These are phyloP conservation scores for Solanum pennellii DNA, from an alignment of 257 asterid genomes.

Conservation along the genomic window DNA sequence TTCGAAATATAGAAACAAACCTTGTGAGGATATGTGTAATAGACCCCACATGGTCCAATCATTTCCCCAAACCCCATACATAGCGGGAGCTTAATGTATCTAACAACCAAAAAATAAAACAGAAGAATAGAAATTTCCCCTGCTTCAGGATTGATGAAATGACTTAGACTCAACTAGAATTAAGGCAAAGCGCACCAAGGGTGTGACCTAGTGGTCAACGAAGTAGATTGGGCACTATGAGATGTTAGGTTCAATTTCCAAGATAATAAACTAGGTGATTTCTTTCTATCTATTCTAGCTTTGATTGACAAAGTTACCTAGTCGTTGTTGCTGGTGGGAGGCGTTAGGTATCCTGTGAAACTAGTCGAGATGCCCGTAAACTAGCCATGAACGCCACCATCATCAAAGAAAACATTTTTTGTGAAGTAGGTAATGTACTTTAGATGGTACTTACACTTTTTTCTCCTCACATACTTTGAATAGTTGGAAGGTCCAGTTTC, in stretches of 20 bases:
- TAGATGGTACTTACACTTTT: not conserved
- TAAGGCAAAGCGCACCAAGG: not conserved
- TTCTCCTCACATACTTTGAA: not conserved
- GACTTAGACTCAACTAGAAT: not conserved
- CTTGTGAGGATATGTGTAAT: not conserved
- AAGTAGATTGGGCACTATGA: fast-evolving
- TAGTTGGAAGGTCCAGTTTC: constrained; percentile 83
- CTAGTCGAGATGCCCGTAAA: fast-evolving
- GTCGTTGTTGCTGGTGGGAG: fast-evolving
- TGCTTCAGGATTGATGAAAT: not conserved
- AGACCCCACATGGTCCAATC: not conserved
- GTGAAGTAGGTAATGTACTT: not conserved
- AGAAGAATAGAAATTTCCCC: not conserved
- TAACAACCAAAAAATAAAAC: not conserved
- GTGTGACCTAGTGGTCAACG: not conserved
- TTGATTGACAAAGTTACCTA: not conserved
- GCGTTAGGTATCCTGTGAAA: fast-evolving
- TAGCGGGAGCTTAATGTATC: not conserved
- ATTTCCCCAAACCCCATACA: not conserved
- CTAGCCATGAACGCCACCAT: not conserved
- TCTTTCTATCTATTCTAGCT: fast-evolving
- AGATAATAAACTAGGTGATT: not conserved
- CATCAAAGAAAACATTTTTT: not conserved
- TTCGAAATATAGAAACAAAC: not conserved
- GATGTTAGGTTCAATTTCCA: not conserved